phyloP scores from a whole-genome alignment of 768 basidiomycete genomes.

The Agaricus sinodeliciosus region DNA sequence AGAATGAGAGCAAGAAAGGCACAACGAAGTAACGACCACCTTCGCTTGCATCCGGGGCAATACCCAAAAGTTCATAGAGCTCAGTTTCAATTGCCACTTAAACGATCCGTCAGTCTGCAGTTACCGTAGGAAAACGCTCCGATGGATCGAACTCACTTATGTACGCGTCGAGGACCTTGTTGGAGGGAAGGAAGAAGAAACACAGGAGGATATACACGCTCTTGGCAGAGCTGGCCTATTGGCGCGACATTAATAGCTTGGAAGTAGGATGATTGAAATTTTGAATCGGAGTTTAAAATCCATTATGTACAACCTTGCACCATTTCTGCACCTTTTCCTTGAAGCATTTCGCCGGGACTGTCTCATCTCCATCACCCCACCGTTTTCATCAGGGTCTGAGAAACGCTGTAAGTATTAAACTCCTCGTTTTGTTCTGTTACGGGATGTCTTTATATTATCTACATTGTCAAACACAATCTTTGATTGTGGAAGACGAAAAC shows the following conservation, averaged over 20 bases:
- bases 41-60: slow-evolving; percentile 62
- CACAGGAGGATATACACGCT: slow-evolving; percentile 1
- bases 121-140: not conserved
- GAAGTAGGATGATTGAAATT: slow-evolving; percentile 13
- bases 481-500: slow-evolving; percentile 44
- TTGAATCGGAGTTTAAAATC: slow-evolving; percentile 29
- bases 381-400: not conserved
- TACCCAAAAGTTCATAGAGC: slow-evolving; percentile 82
- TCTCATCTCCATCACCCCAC: not conserved
- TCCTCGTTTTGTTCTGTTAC: slow-evolving; percentile 7
- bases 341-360: not conserved
- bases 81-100: slow-evolving; percentile 72
- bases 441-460: slow-evolving; percentile 77
- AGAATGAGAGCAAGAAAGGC: slow-evolving; percentile 13
- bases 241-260: not conserved
- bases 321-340: not conserved
- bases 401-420: slow-evolving; percentile 13
- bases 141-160: not conserved
- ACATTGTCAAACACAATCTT: slow-evolving; percentile 77
- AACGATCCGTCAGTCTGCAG: not conserved
- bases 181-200: not conserved
- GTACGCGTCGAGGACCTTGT: not conserved
- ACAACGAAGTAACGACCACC: slow-evolving; percentile 32
- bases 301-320: slow-evolving; percentile 1
- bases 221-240: slow-evolving; percentile 9